Percentiles rank a stretch among this genome's conserved stretches.
Conservation (phyloP, 1,284 basidiomycete species). For the Cystobasidium sp. region DNA sequence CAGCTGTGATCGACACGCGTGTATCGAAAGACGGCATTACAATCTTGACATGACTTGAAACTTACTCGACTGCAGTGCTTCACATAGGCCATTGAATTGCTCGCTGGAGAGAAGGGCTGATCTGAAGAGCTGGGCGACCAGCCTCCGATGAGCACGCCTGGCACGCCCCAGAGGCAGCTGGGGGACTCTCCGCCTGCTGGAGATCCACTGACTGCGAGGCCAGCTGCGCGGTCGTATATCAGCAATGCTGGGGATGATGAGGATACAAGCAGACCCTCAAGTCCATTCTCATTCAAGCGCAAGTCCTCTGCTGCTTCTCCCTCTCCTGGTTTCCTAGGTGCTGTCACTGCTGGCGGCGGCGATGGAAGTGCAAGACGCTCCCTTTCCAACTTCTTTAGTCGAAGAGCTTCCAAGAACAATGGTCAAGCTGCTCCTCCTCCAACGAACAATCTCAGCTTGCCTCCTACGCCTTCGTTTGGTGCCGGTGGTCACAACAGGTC, state of each 20-base stretch:
- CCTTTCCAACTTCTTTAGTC: constrained; percentile 22
- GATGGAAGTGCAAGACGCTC: constrained; percentile 10
- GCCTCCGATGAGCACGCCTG: constrained; percentile 8
- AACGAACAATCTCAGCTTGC: constrained; percentile 22
- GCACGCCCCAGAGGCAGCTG: constrained; percentile 10
- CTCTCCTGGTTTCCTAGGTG: constrained; percentile 1
- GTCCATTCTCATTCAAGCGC: constrained; percentile 18
- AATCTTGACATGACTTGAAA: too few species aligned
- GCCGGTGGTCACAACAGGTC: not conserved
- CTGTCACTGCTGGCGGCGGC: not conserved
- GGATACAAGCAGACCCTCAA: not conserved
- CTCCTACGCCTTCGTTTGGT: constrained; percentile 19
- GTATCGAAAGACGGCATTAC: too few species aligned
- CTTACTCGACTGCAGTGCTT: too few species aligned
- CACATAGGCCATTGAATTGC: too few species aligned
- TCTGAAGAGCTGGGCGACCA: not conserved
- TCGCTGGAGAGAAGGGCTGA: too few species aligned
- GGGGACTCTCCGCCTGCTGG: constrained; percentile 18
- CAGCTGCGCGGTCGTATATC: not conserved
- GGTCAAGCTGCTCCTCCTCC: not conserved
- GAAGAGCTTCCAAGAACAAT: constrained; percentile 1
- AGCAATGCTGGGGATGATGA: not conserved
- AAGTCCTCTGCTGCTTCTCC: constrained; percentile 1
- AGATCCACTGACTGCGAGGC: constrained; percentile 9
- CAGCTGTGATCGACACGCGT: too few species aligned